phyloP scores from a whole-genome alignment of 1,284 basidiomycete genomes.

The Fistulinella cinereoalba region DNA sequence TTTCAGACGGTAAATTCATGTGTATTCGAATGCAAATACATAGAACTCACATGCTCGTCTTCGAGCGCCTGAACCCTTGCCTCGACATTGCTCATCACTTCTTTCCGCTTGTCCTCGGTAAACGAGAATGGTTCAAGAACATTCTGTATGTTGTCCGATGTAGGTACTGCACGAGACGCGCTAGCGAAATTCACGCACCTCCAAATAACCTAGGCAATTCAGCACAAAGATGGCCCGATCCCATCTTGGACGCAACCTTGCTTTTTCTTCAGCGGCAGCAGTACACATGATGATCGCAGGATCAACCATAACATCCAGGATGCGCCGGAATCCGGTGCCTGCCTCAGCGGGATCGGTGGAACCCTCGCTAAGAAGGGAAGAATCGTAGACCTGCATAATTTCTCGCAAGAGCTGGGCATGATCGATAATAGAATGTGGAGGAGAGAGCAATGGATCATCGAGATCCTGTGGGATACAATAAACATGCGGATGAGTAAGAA shows the following conservation, averaged over 20 bases:
- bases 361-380: slow-evolving; percentile 66
- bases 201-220: slow-evolving; percentile 80
- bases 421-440: slow-evolving; percentile 78
- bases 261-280: slow-evolving; percentile 66
- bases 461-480: slow-evolving; percentile 55
- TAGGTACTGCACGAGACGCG: neutral
- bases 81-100: slow-evolving; percentile 63
- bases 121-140: slow-evolving; percentile 74
- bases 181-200: slow-evolving; percentile 41
- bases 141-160: slow-evolving; percentile 42
- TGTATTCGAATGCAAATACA: too few species aligned
- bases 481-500: too few species aligned
- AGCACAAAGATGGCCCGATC: slow-evolving; percentile 79
- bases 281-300: slow-evolving; percentile 79
- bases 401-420: slow-evolving; percentile 82
- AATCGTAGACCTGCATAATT: slow-evolving; percentile 84
- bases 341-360: slow-evolving; percentile 23
- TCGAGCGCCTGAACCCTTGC: slow-evolving; percentile 64
- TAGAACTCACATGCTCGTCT: slow-evolving; percentile 71
- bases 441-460: slow-evolving; percentile 73
- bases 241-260: slow-evolving; percentile 56
- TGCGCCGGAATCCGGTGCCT: slow-evolving; percentile 46
- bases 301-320: slow-evolving; percentile 80
- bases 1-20: neutral
- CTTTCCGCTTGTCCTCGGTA: slow-evolving; percentile 57